Conservation (phyloP, 1,284 basidiomycete genomes). For the Rhodotorula mucilaginosa region DNA sequence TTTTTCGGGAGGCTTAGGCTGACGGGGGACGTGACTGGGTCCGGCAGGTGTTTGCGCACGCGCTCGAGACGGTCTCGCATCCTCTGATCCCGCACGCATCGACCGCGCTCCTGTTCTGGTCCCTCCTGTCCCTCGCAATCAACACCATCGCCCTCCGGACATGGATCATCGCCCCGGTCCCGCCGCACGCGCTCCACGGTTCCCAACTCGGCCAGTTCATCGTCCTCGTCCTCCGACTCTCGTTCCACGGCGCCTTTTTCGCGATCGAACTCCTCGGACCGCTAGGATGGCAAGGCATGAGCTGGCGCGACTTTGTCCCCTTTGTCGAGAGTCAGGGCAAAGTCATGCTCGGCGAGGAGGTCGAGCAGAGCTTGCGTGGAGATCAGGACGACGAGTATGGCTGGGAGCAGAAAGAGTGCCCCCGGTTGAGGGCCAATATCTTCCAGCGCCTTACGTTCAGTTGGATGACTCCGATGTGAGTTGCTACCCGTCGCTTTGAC, state of each 20-base stretch:
- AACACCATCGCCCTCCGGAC: slow-evolving; percentile 66
- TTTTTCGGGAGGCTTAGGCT: neutral
- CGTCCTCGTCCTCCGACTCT: slow-evolving; percentile 56
- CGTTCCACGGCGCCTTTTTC: slow-evolving; percentile 62
- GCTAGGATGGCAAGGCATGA: slow-evolving; percentile 51
- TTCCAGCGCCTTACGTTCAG: slow-evolving; percentile 64
- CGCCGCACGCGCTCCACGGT: slow-evolving; percentile 41
- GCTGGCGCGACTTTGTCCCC: slow-evolving; percentile 35
- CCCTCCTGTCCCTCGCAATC: slow-evolving; percentile 66
- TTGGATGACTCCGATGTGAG: slow-evolving; percentile 75
- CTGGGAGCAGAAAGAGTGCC: slow-evolving; percentile 62
- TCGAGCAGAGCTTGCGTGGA: slow-evolving; percentile 30
- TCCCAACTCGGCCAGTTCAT: slow-evolving; percentile 51
- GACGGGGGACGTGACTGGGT: neutral
- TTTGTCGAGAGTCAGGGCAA: slow-evolving; percentile 48
- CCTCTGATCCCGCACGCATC: slow-evolving; percentile 57
- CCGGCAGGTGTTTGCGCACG: slow-evolving; percentile 32
- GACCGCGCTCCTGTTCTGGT: slow-evolving; percentile 74
- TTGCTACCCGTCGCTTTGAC: neutral
- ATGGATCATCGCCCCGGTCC: slow-evolving; percentile 45
- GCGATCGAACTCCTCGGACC: slow-evolving; percentile 69
- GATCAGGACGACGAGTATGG: slow-evolving; percentile 26
- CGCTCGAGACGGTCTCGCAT: slow-evolving; percentile 33
- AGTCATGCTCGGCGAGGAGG: slow-evolving; percentile 38
- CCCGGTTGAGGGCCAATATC: slow-evolving; percentile 75